Base-by-base conservation (phyloP, 2,329 filamentous ascomycete genomes). In the Ophiognomonia clavigignenti-juglandacearum region DNA sequence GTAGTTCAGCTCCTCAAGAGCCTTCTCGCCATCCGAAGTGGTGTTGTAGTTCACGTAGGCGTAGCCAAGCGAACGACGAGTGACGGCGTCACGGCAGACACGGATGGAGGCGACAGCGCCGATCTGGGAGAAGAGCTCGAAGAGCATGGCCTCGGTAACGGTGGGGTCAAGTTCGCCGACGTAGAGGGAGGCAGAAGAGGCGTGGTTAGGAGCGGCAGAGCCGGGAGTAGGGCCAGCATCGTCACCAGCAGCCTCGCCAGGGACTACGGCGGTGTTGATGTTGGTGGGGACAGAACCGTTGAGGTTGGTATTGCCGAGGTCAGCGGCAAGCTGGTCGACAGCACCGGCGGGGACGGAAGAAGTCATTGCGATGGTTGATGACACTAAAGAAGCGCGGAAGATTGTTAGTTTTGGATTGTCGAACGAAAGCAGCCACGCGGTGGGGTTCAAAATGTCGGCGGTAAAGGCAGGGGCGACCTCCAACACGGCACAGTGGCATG, bases 41-140 rank as follows among this genome's bases (percentile, higher is more conserved):
- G 89, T 92, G 80, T 97, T 98, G 83, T 97, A 98, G 83, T 98
- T 98, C 74, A 98, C 93, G 71, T 98, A 98, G 71, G 93, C 93
- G 71, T 98, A 98, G 59, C 93, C 93, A 58, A 98, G 89, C 57
- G 93, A 98, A 72, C 93, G 92, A 69, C 93, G 91, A 65, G 93
- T 97, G 66, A 98, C 91, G 55, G 93, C 92, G 66, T 98, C 93
- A 74, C 93, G 93, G 83, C 93, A 98, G 68, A 98, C 93, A 81
- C 93, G 93, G 71, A 98, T 98, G 53, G 93, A 98, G 58, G 93
- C 93, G 62, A 98, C 93, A 64, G 95, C 92, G 61, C 93, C 93
- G 66, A 98, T 98, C 73, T 95, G 93, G 52, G 93, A 97, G 82
- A 98, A 98, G 56, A 98, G 88, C 83, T 98, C 93, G 73, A 97